Evolutionary conservation across 805 yeast species (phyloP).

Genomic region (Candida peoriensis): DNA sequence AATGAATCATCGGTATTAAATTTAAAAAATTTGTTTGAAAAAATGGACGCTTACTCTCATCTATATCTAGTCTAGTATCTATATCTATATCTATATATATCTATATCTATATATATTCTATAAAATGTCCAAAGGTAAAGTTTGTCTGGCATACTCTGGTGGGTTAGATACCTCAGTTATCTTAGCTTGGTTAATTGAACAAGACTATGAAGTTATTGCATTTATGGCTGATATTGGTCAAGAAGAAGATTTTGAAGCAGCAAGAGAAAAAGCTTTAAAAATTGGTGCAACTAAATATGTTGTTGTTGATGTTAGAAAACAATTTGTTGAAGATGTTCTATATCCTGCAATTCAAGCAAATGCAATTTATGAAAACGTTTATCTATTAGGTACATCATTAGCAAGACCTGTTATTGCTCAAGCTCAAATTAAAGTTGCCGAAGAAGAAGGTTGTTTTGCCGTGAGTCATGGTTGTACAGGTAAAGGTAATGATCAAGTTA

Average conservation of each 20-base stretch:
- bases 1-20: too few species aligned
- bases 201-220: slow-evolving; percentile 97
- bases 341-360: slow-evolving; percentile 96
- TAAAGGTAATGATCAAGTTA: slow-evolving; percentile 98
- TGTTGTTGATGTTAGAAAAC: slow-evolving; percentile 89
- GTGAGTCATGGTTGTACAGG: slow-evolving; percentile 99
- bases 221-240: slow-evolving; percentile 99
- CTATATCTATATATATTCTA: too few species aligned
- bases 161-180: slow-evolving; percentile 98
- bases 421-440: slow-evolving; percentile 97
- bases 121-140: slow-evolving; percentile 93
- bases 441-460: slow-evolving; percentile 96
- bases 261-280: slow-evolving; percentile 90
- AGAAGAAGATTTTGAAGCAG: slow-evolving; percentile 98
- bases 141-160: slow-evolving; percentile 98
- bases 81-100: too few species aligned
- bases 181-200: slow-evolving; percentile 95
- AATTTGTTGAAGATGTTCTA: slow-evolving; percentile 88
- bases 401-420: slow-evolving; percentile 99
- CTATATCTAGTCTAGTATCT: too few species aligned
- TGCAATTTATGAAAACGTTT: slow-evolving; percentile 97
- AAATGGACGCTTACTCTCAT: too few species aligned
- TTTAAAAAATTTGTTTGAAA: too few species aligned
- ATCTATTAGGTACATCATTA: slow-evolving; percentile 92
- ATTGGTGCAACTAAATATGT: slow-evolving; percentile 97